Conservation (phyloP, 805 yeast species). For the Myxozyma sirexii region DNA sequence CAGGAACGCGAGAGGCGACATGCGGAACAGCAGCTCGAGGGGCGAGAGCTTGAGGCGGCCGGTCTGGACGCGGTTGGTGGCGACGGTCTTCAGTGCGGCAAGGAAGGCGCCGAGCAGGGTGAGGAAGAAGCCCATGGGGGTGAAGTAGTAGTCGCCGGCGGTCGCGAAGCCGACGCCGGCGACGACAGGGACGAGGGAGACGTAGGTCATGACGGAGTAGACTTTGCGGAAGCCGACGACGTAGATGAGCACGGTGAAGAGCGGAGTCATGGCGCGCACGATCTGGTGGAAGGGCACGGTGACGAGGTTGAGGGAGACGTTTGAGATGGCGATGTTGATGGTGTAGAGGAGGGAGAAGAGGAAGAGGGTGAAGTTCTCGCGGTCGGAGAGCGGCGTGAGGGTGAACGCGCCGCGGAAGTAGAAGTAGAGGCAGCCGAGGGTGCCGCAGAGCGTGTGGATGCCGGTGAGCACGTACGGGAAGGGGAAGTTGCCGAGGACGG, state of each 20-base stretch:
- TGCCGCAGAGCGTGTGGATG: conserved; percentile 38
- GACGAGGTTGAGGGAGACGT: conserved; percentile 39
- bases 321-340: conserved; percentile 39
- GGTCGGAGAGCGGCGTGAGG: conserved; percentile 35
- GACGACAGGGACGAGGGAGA: conserved; percentile 38
- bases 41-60: conserved; percentile 38
- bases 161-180: conserved; percentile 40
- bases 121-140: conserved; percentile 38
- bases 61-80: conserved; percentile 39
- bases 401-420: conserved; percentile 35
- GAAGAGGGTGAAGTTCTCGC: conserved; percentile 36
- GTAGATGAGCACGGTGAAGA: conserved; percentile 39
- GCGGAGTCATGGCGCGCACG: conserved; percentile 39
- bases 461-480: conserved; percentile 39
- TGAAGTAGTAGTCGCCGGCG: conserved; percentile 39
- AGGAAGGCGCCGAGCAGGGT: conserved; percentile 38
- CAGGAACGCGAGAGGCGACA: conserved; percentile 38
- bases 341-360: conserved; percentile 39
- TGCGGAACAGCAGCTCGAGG: conserved; percentile 38
- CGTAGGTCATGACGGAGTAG: conserved; percentile 37
- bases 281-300: conserved; percentile 41
- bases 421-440: conserved; percentile 36
- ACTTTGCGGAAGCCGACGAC: conserved; percentile 36
- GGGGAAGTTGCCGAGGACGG: conserved; percentile 39
- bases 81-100: conserved; percentile 40